Evolutionary conservation across 2,329 filamentous ascomycete genomes (phyloP).

Genomic region (Leptographium flavum): DNA sequence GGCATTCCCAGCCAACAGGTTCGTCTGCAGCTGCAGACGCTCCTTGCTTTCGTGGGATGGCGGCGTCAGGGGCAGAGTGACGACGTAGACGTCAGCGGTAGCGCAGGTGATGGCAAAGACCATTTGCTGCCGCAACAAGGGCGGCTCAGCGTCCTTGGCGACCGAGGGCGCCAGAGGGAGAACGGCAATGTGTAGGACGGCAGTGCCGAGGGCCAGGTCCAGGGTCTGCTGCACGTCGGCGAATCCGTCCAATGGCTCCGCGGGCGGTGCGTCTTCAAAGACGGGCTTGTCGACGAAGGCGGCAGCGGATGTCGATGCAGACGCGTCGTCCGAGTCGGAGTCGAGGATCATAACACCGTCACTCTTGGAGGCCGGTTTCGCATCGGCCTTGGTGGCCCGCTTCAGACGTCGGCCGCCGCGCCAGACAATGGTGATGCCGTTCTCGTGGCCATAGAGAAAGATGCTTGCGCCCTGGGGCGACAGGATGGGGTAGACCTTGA

Average conservation of each 20-base stretch:
- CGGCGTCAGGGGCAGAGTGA: constrained; percentile 46
- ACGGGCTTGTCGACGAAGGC: constrained; percentile 39
- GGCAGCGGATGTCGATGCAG: constrained; percentile 10
- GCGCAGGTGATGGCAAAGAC: constrained; percentile 47
- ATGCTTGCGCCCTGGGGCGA: constrained; percentile 51
- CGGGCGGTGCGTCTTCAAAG: constrained; percentile 33
- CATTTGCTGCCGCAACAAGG: constrained; percentile 40
- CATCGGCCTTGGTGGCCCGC: constrained; percentile 19
- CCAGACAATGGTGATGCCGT: constrained; percentile 47
- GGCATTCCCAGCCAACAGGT: constrained; percentile 36
- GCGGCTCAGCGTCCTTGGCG: constrained; percentile 33
- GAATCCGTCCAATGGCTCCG: constrained; percentile 29
- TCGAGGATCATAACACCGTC: constrained; percentile 49
- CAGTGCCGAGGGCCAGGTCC: constrained; percentile 43
- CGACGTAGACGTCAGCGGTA: constrained; percentile 39
- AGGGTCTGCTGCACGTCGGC: constrained; percentile 44
- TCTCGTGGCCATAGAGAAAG: constrained; percentile 49
- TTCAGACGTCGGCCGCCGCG: constrained; percentile 48
- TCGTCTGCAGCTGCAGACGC: constrained; percentile 34
- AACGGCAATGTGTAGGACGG: constrained; percentile 40
- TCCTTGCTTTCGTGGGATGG: constrained; percentile 46
- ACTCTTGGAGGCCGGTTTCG: constrained; percentile 12
- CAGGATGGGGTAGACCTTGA: constrained; percentile 45
- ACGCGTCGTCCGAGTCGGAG: constrained; percentile 41
- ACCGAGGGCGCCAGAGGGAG: constrained; percentile 35